phyloP scores from a whole-genome alignment of 257 asterid genomes.

The Lavandula angustifolia region DNA sequence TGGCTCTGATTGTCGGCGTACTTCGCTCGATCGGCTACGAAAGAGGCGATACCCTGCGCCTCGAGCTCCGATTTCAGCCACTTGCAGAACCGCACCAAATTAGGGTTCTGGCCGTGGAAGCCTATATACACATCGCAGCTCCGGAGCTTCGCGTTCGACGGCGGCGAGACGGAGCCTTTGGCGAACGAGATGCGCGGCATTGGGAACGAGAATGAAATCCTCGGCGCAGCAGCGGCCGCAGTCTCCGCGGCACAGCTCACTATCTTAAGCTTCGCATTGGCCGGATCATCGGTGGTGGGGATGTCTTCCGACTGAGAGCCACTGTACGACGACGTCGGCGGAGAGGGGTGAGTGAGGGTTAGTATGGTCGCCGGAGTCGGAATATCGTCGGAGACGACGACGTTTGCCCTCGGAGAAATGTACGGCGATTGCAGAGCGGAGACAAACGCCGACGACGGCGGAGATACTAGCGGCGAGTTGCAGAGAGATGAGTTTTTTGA shows the following conservation, averaged over 20 bases:
- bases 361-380: slow-evolving; percentile 45
- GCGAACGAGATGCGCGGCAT: slow-evolving; percentile 83
- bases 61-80: slow-evolving; percentile 94
- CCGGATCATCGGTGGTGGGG: slow-evolving; percentile 51
- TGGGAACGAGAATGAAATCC: slow-evolving; percentile 82
- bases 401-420: slow-evolving; percentile 79
- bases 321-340: slow-evolving; percentile 57
- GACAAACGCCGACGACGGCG: slow-evolving; percentile 90
- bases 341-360: slow-evolving; percentile 54
- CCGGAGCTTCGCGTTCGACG: slow-evolving; percentile 72
- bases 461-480: slow-evolving; percentile 72
- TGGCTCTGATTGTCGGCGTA: slow-evolving; percentile 81
- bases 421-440: slow-evolving; percentile 91
- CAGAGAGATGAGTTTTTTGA: slow-evolving; percentile 42
- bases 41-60: slow-evolving; percentile 86
- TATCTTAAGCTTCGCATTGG: slow-evolving; percentile 48
- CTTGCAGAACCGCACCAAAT: slow-evolving; percentile 67
- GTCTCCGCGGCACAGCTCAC: slow-evolving; percentile 48
- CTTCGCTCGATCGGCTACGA: slow-evolving; percentile 79
- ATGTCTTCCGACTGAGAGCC: slow-evolving; percentile 84
- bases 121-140: slow-evolving; percentile 92
- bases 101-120: slow-evolving; percentile 69
- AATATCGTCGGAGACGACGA: slow-evolving; percentile 26
- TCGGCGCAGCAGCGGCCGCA: slow-evolving; percentile 39
- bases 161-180: slow-evolving; percentile 63